Base-by-base conservation (phyloP, 768 basidiomycete genomes). In the Trametes coccinea region DNA sequence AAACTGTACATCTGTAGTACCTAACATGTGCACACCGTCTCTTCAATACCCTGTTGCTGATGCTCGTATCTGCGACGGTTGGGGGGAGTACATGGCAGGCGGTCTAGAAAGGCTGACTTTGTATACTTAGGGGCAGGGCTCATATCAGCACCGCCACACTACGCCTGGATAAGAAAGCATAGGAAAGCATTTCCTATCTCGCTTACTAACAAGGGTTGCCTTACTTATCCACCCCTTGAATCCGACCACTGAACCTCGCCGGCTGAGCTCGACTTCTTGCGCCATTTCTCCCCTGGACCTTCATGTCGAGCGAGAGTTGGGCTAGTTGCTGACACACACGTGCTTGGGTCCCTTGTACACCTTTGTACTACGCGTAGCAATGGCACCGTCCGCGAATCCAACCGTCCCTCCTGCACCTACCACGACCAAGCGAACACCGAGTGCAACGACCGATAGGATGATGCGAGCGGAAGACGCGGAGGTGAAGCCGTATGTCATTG, bases 401-500 rank as follows among this genome's bases (percentile, higher is more conserved):
- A 47, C 62, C 47, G 22, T 56, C 22, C 56, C 56, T 14, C 40
- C 53, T 17, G 45, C 56, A 39, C 61, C 58, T 13, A 44, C 66
- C 14, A 54, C 60, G 2, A 59, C 40, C 22, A 70, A 72, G 58
- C 67, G 66, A 27, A 62, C 65, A 4, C 37, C 66, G n/a, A 65
- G 63, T 53, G 27, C 59, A 8, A 52, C 45, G 37, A 59, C 64
- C 4, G 70, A 69, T 2, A 63, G 63, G 47, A 44, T 58, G 55
- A 44, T 37, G 22, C 63, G 71, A 46, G 64, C 60, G 9, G 87
- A 90, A 59, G 88, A 90, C 62, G 85, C 89, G 61, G 89, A 92
- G 65, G 79, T 85, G 47, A 82, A 78, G 66, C 92, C 92, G 30
- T 93, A 93, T 69, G 81, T 93, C 64, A 85, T 93, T 62, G 84